These are phyloP conservation scores for Fraxinus cuspidata DNA, from an alignment of 257 asterid species.

Conservation along the genomic window DNA sequence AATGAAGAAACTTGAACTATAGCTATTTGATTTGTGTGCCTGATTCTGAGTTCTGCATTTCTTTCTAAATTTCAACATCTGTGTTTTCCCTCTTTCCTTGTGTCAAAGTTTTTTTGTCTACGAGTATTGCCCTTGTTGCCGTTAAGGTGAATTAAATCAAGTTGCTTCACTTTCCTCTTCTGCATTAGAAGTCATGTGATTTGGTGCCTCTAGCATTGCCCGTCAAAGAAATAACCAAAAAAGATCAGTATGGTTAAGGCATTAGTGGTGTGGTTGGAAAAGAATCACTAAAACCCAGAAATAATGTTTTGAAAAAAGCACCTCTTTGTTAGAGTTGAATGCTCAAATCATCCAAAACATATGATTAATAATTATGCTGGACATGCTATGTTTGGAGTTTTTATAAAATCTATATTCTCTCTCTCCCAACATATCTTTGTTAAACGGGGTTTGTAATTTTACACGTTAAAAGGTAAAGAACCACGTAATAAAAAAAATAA, in stretches of 20 bases:
- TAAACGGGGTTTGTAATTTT: neutral
- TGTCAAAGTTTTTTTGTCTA: neutral
- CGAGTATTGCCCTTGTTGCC: neutral
- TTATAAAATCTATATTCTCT: neutral
- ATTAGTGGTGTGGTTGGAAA: neutral
- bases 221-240: neutral
- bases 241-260: neutral
- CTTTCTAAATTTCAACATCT: slow-evolving; percentile 11
- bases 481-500: too few species aligned
- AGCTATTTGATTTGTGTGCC: neutral
- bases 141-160: neutral
- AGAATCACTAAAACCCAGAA: neutral
- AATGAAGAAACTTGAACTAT: slow-evolving; percentile 1
- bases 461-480: neutral
- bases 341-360: neutral
- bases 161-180: neutral
- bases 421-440: neutral
- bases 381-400: neutral
- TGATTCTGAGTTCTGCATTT: neutral
- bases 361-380: neutral
- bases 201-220: neutral
- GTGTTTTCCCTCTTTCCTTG: neutral
- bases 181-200: neutral
- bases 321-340: neutral
- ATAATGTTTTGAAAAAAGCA: neutral